Conservation (phyloP, 2,329 filamentous ascomycete species). For the Aspergillus sp. region DNA sequence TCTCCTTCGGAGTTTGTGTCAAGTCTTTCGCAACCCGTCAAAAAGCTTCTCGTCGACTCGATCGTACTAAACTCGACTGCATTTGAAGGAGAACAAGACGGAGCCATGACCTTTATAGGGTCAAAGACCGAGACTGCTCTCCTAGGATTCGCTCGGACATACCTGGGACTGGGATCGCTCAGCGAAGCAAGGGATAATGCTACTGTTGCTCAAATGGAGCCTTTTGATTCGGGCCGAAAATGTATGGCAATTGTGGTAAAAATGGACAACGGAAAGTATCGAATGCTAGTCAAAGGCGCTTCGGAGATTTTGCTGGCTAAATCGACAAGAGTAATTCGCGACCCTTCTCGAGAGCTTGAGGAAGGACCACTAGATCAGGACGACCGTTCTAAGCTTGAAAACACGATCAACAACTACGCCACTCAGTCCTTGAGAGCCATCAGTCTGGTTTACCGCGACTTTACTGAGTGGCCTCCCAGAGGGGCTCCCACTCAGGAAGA, state of each 20-base stretch:
- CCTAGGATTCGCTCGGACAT: slow-evolving; percentile 66
- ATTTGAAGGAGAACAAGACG: slow-evolving; percentile 65
- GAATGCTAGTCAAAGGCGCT: slow-evolving; percentile 57
- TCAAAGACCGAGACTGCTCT: slow-evolving; percentile 78
- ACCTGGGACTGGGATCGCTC: slow-evolving; percentile 64
- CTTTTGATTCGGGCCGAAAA: slow-evolving; percentile 66
- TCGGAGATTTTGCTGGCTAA: slow-evolving; percentile 51
- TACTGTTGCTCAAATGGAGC: slow-evolving; percentile 53
- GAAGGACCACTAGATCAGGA: slow-evolving; percentile 55
- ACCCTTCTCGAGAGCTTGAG: slow-evolving; percentile 59
- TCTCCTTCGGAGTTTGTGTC: slow-evolving; percentile 56
- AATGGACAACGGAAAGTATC: slow-evolving; percentile 54
- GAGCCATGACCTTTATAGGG: slow-evolving; percentile 63
- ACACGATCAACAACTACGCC: slow-evolving; percentile 75
- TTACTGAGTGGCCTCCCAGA: slow-evolving; percentile 77
- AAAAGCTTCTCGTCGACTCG: slow-evolving; percentile 60
- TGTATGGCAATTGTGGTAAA: slow-evolving; percentile 68
- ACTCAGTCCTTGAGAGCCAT: slow-evolving; percentile 80
- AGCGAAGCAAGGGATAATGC: slow-evolving; percentile 63
- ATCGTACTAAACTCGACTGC: slow-evolving; percentile 69
- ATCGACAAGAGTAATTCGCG: slow-evolving; percentile 54
- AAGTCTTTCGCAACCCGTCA: slow-evolving; percentile 53
- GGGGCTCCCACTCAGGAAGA: slow-evolving; percentile 57
- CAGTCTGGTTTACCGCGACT: slow-evolving; percentile 79
- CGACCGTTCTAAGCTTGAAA: slow-evolving; percentile 60